Base-by-base conservation (phyloP, 2,329 filamentous ascomycete genomes). In the Alternaria atra region DNA sequence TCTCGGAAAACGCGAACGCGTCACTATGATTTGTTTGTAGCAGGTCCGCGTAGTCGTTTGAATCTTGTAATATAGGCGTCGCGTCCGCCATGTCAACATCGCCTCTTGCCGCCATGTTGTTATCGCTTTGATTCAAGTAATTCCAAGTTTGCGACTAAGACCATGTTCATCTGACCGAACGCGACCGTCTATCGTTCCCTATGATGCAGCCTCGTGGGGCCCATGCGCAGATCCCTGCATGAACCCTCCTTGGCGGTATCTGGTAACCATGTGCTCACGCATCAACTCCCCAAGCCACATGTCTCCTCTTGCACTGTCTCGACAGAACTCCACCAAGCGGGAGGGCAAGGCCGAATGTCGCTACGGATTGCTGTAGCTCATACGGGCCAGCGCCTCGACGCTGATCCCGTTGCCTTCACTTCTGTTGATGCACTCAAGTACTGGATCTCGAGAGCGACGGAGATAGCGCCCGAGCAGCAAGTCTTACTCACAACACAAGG, bases 341-440 rank as follows among this genome's bases (percentile, higher is more conserved):
- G 64, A 73, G 66, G 65, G 66, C 61, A 55, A 61, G 58, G 61
- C 66, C 87, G 84, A 81, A 97, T 97, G 93, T 91, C 92, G 84
- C 88, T 94, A 79, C 89, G 92, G 83, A 90, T 97, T 81, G 92
- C 93, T 84, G 90, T 97, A 78, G 93, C 93, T 86, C 94, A 97
- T 83, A 93, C 91, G 81, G 94, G 94, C 84, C 90, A 93, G 85
- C 90, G 90, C 82, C 86, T 97, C 77, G 86, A 89, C 79, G 87
- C 91, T 79, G 92, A 97, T 82, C 87, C 90, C 69, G 85, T 89
- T 66, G 87, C 89, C 76, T 91, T 94, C 80, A 85, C 86, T 71
- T 91, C 90, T 60, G 86, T 97, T 77, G 94, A 98, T 81, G 91
- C 91, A 65, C 87, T 98, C 70, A 92, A 91, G 80, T 82, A 86